Evolutionary conservation across 208 protist species (phyloP).

Genomic region (Trypanosoma theileri): DNA sequence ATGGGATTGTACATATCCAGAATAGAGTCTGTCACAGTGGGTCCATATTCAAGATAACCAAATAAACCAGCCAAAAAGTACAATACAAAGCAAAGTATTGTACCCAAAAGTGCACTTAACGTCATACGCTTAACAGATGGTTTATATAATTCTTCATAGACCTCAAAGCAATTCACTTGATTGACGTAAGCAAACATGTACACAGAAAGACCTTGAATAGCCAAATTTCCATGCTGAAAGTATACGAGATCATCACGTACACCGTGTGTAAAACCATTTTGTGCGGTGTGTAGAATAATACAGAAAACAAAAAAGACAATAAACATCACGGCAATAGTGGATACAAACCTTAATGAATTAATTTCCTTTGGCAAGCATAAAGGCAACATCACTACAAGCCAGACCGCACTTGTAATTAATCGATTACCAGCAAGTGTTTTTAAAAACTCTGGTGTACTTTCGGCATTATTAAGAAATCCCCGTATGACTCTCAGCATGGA

Average conservation of each 20-base stretch:
- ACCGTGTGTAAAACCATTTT: constrained; percentile 30
- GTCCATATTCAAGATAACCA: constrained; percentile 80
- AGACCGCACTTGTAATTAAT: constrained; percentile 53
- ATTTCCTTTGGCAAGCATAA: constrained; percentile 79
- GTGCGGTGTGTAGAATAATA: constrained; percentile 53
- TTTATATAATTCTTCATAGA: constrained; percentile 65
- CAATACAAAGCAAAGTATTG: constrained; percentile 49
- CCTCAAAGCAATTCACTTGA: constrained; percentile 73
- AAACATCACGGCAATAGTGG: constrained; percentile 51
- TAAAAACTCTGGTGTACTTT: constrained; percentile 38
- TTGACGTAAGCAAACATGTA: constrained; percentile 73
- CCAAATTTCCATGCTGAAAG: constrained; percentile 51
- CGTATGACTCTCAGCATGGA: constrained; percentile 50
- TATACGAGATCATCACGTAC: constrained; percentile 36
- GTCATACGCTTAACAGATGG: constrained; percentile 55
- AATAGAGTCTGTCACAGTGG: constrained; percentile 37
- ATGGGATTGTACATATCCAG: constrained; percentile 67
- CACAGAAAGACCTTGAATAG: constrained; percentile 54
- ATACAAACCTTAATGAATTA: constrained; percentile 79
- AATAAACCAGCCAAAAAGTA: constrained; percentile 83
- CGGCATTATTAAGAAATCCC: constrained; percentile 31
- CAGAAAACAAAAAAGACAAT: constrained; percentile 77
- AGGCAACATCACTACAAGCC: constrained; percentile 72
- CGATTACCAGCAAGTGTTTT: constrained; percentile 33
- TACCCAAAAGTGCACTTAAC: constrained; percentile 34